Evolutionary conservation across 805 yeast species (phyloP).

Genomic region (Nakazawaea ernobii): DNA sequence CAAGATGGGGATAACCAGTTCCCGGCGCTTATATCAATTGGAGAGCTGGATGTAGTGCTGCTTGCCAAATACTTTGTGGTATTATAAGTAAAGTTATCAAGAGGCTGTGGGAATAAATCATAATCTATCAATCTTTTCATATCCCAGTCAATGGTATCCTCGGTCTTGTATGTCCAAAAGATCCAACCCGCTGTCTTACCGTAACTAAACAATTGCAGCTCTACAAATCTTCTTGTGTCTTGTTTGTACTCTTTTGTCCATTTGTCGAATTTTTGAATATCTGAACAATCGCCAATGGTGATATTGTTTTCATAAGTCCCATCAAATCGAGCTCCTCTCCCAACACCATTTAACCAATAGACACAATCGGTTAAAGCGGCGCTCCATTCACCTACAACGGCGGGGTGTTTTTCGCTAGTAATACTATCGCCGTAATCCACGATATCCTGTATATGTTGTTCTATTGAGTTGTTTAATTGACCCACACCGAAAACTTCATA

Average conservation of each 20-base stretch:
- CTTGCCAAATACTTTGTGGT: background rate
- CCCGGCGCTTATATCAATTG: constrained; percentile 1
- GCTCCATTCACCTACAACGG: constrained; percentile 81
- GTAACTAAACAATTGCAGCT: constrained; percentile 83
- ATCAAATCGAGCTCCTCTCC: constrained; percentile 76
- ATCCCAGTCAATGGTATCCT: constrained; percentile 82
- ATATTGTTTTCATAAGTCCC: constrained; percentile 39
- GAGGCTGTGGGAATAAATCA: constrained; percentile 78
- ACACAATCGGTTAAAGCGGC: constrained; percentile 93
- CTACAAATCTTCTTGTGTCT: constrained; percentile 65
- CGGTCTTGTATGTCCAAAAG: constrained; percentile 93
- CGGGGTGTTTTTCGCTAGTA: constrained; percentile 58
- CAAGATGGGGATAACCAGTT: background rate
- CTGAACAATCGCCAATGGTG: constrained; percentile 60
- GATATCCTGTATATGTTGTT: constrained; percentile 52
- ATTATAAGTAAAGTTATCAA: constrained; percentile 19
- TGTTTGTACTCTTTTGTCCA: constrained; percentile 58
- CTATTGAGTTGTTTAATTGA: constrained; percentile 53
- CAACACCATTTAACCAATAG: constrained; percentile 83
- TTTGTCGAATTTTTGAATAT: constrained; percentile 29
- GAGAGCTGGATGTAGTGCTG: background rate
- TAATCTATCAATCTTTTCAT: constrained; percentile 49
- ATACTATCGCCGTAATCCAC: constrained; percentile 45
- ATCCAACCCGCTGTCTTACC: constrained; percentile 79
- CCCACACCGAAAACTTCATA: constrained; percentile 75